Evolutionary conservation across 2,329 filamentous ascomycete species (phyloP).

Genomic region (Neonectria magnoliae): DNA sequence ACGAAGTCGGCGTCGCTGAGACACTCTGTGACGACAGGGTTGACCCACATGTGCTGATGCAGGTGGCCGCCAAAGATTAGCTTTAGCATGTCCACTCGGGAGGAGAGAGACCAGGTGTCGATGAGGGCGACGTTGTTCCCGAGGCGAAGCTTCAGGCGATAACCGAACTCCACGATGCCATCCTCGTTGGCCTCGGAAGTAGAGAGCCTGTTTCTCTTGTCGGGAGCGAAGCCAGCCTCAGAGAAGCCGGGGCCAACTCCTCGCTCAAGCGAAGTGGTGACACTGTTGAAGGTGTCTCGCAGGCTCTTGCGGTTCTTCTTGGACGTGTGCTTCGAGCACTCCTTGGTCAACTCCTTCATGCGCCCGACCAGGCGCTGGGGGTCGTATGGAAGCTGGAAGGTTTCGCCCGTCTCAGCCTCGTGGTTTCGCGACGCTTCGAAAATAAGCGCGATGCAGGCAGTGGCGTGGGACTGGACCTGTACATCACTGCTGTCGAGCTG

Average conservation of each 20-base stretch:
- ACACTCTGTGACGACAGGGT: slow-evolving; percentile 52
- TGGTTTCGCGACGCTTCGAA: slow-evolving; percentile 74
- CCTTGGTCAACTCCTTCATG: slow-evolving; percentile 58
- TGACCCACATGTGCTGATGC: slow-evolving; percentile 50
- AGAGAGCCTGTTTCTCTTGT: slow-evolving; percentile 55
- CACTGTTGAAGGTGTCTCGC: slow-evolving; percentile 60
- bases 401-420: slow-evolving; percentile 60
- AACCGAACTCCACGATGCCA: slow-evolving; percentile 61
- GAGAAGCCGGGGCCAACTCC: slow-evolving; percentile 66
- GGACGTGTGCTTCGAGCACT: slow-evolving; percentile 60
- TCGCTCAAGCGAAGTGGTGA: slow-evolving; percentile 64
- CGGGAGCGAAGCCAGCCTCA: slow-evolving; percentile 54
- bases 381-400: slow-evolving; percentile 61
- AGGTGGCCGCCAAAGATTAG: slow-evolving; percentile 58
- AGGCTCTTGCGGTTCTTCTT: slow-evolving; percentile 60
- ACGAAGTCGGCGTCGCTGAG: slow-evolving; percentile 50
- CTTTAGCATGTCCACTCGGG: slow-evolving; percentile 60
- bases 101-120: slow-evolving; percentile 62
- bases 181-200: slow-evolving; percentile 53
- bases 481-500: slow-evolving; percentile 81
- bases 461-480: slow-evolving; percentile 79
- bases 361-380: slow-evolving; percentile 59
- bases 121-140: slow-evolving; percentile 57
- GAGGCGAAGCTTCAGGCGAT: slow-evolving; percentile 61
- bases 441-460: slow-evolving; percentile 82